Evolutionary conservation across 805 yeast species (phyloP), one percentile per base, ranked within the genome.

Genomic region (Teunomyces kruisii): DNA sequence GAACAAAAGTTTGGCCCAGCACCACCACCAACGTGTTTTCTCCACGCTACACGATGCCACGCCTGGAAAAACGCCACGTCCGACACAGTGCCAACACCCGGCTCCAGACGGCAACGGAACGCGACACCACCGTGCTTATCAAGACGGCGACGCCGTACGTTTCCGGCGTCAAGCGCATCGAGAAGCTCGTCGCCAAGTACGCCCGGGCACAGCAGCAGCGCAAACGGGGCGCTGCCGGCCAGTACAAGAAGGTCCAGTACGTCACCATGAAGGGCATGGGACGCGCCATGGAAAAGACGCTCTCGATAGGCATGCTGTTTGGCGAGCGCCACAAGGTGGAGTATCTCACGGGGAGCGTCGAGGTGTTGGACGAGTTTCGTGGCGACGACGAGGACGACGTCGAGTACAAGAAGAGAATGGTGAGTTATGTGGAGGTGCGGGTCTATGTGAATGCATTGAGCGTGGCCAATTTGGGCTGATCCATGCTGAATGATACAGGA

Each of bases 251-350:
- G 31, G 67, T 68, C 0, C 56, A 67, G 22, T 78, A 69, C 56
- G 72, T 88, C 6, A 70, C 75, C 0, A 75, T 90, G 2, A 64
- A 79, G 44, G 97, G 95, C 0, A 82, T 88, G 85, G 96, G 96
- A 2, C 58, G 58, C 17, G 58, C 91, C 8, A 79, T 86, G 8
- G 81, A 76, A 40, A 84, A 78, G 54, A 80, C 84, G 0, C 48
- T 86, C n/a, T 69, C 82, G 10, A 50, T 90, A 1, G 96, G 80
- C 0, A 59, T 80, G 22, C 76, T 81, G 55, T 85, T 83, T 57
- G 78, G 78, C 53, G 67, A 65, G 12, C 75, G 77, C 28, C 68
- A 76, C 56, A 68, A 58, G 46, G 79, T 87, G 7, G 88, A 85
- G 9, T 55, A 86, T 1, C 59, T 64, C 24, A 89, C 96, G 0